A percentile compares a stretch with the other conserved stretches of the same genome.
phyloP scores from a whole-genome alignment of 140 eudicot species.

The Anethum foeniculum region DNA sequence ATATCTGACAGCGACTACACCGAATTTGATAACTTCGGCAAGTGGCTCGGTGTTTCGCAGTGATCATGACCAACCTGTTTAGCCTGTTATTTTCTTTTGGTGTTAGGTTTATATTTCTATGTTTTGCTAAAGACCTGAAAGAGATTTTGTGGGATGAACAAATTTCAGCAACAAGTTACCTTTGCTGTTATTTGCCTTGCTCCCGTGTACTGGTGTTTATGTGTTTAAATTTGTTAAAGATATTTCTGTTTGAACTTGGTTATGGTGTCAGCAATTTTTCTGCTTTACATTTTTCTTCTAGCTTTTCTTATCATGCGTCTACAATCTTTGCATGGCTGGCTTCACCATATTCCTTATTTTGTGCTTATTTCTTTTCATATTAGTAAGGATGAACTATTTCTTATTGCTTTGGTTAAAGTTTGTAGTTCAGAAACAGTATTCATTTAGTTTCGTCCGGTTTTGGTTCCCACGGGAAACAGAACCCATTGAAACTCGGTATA shows the following conservation, averaged over 20 bases:
- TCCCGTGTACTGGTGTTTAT: not conserved
- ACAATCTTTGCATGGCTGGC: too few species aligned
- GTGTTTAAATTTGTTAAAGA: not conserved
- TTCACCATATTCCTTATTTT: too few species aligned
- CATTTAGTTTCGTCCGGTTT: too few species aligned
- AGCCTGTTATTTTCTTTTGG: not conserved
- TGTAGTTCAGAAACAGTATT: too few species aligned
- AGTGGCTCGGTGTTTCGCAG: constrained; percentile 82
- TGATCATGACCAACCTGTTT: constrained; percentile 3
- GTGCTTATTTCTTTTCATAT: too few species aligned
- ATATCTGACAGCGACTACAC: constrained; percentile 80
- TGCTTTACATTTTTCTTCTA: too few species aligned
- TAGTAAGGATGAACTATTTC: too few species aligned
- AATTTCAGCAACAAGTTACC: not conserved
- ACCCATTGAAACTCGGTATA: too few species aligned
- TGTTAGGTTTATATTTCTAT: not conserved
- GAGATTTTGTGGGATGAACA: not conserved
- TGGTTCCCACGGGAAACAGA: too few species aligned
- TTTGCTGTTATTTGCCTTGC: not conserved
- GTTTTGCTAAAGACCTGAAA: constrained; percentile 1
- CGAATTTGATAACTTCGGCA: constrained; percentile 72
- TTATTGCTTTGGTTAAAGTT: too few species aligned
- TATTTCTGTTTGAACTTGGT: not conserved
- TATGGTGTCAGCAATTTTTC: too few species aligned
- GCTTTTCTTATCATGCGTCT: too few species aligned